Evolutionary conservation across 2,329 filamentous ascomycete species (phyloP).

Genomic region (Clonostachys solani): DNA sequence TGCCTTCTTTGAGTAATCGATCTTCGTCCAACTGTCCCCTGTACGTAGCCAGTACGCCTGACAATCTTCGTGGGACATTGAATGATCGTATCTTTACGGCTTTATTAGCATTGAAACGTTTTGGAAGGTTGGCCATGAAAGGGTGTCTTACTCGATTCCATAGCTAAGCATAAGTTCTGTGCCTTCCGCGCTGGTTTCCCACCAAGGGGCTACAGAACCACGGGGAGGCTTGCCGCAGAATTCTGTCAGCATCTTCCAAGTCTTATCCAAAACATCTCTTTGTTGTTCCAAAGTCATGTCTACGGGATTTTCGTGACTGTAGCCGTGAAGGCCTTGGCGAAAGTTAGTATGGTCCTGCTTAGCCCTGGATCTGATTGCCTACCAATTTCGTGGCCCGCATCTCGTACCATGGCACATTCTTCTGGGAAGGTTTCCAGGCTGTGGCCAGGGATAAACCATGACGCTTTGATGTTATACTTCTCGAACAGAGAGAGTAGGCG

Average conservation of each 20-base stretch:
- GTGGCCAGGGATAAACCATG: slow-evolving; percentile 49
- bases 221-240: slow-evolving; percentile 69
- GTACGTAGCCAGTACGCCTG: slow-evolving; percentile 60
- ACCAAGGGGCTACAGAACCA: slow-evolving; percentile 70
- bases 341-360: slow-evolving; percentile 62
- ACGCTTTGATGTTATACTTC: slow-evolving; percentile 37
- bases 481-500: slow-evolving; percentile 41
- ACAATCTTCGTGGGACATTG: slow-evolving; percentile 61
- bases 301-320: slow-evolving; percentile 69
- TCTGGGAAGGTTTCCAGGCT: slow-evolving; percentile 40
- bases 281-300: slow-evolving; percentile 75
- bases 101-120: too few species aligned
- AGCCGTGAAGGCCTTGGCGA: slow-evolving; percentile 57
- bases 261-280: slow-evolving; percentile 69
- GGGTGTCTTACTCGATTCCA: slow-evolving; percentile 53
- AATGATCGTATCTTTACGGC: slow-evolving; percentile 41
- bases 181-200: slow-evolving; percentile 68
- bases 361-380: slow-evolving; percentile 33
- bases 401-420: slow-evolving; percentile 30
- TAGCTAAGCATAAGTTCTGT: slow-evolving; percentile 60
- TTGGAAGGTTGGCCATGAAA: too few species aligned
- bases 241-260: slow-evolving; percentile 64
- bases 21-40: slow-evolving; percentile 63
- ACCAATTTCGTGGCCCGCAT: slow-evolving; percentile 38
- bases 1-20: slow-evolving; percentile 47